Evolutionary conservation across 768 basidiomycete genomes (phyloP).

Genomic region (Pleurotus tuoliensis): DNA sequence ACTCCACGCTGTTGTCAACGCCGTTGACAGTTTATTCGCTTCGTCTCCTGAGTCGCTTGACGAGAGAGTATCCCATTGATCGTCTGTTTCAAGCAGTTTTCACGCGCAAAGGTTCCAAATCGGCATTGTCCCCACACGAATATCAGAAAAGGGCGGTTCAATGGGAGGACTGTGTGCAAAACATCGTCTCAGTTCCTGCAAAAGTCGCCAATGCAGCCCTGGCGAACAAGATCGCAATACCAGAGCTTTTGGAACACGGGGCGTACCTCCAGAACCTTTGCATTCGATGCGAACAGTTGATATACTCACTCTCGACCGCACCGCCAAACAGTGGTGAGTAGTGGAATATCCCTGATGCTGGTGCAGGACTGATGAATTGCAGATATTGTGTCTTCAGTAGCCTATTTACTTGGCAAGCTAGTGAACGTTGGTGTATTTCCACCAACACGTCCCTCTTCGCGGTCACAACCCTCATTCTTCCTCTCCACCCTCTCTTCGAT

Average conservation of each 20-base stretch:
- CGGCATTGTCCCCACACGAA: conserved; percentile 7
- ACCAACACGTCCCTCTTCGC: conserved; percentile 38
- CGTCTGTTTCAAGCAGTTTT: conserved; percentile 56
- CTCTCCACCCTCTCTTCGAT: conserved; percentile 44
- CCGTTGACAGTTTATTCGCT: conserved; percentile 48
- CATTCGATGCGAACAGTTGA: conserved; percentile 46
- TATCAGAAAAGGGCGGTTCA: conserved; percentile 25
- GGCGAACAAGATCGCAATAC: conserved; percentile 36
- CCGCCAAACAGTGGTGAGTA: conserved; percentile 36
- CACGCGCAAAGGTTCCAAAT: conserved; percentile 12
- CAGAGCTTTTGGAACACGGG: conserved; percentile 49
- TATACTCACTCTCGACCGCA: conserved; percentile 38
- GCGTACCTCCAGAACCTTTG: conserved; percentile 53
- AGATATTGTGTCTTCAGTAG: conserved; percentile 40
- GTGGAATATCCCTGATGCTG: no score
- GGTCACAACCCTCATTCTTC: conserved; percentile 76
- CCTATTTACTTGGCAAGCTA: conserved; percentile 61
- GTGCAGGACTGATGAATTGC: conserved; percentile 2
- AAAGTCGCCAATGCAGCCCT: conserved; percentile 70
- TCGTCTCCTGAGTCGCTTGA: conserved; percentile 49
- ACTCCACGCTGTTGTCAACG: conserved; percentile 57
- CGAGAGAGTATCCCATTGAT: conserved; percentile 64
- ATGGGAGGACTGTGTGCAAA: conserved; percentile 80
- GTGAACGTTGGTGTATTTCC: conserved; percentile 69
- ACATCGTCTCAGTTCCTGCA: conserved; percentile 62